Evolutionary conservation across 1,284 basidiomycete species (phyloP).

Genomic region (Sporisorium graminicola): DNA sequence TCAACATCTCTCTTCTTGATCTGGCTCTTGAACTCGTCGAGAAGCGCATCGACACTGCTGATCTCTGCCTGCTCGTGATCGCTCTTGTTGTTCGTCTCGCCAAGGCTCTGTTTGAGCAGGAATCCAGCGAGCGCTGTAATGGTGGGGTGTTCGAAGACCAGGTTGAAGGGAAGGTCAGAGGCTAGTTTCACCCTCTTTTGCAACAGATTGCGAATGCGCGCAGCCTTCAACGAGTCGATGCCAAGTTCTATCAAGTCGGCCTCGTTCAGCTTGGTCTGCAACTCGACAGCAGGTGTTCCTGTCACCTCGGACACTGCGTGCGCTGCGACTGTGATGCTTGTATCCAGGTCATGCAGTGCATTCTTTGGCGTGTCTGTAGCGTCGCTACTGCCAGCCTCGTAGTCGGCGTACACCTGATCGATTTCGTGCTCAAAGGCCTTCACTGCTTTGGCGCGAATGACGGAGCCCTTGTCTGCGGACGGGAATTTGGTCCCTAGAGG

Average conservation of each 20-base stretch:
- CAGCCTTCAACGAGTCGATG: slow-evolving; percentile 75
- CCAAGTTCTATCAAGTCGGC: slow-evolving; percentile 72
- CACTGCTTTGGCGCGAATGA: slow-evolving; percentile 16
- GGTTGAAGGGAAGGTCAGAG: slow-evolving; percentile 58
- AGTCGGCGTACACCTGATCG: slow-evolving; percentile 22
- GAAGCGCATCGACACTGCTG: background rate
- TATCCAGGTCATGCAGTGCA: background rate
- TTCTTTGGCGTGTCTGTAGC: background rate
- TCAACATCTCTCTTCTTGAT: background rate
- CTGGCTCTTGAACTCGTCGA: slow-evolving; percentile 9
- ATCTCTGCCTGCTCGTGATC: slow-evolving; percentile 62
- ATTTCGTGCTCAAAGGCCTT: slow-evolving; percentile 22
- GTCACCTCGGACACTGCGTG: slow-evolving; percentile 35
- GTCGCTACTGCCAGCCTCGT: slow-evolving; percentile 7
- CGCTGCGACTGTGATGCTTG: background rate
- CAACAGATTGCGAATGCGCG: slow-evolving; percentile 71
- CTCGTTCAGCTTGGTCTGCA: slow-evolving; percentile 33
- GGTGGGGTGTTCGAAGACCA: slow-evolving; percentile 73
- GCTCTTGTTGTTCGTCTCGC: background rate
- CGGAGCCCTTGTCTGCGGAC: slow-evolving; percentile 30
- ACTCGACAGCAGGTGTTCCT: slow-evolving; percentile 12
- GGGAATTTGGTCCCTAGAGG: slow-evolving; percentile 9
- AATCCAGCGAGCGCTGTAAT: slow-evolving; percentile 68
- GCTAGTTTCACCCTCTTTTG: slow-evolving; percentile 7
- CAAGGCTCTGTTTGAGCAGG: slow-evolving; percentile 15